Evolutionary conservation across 331 rosid genomes (phyloP).

Genomic region (Stylosanthes scabra): DNA sequence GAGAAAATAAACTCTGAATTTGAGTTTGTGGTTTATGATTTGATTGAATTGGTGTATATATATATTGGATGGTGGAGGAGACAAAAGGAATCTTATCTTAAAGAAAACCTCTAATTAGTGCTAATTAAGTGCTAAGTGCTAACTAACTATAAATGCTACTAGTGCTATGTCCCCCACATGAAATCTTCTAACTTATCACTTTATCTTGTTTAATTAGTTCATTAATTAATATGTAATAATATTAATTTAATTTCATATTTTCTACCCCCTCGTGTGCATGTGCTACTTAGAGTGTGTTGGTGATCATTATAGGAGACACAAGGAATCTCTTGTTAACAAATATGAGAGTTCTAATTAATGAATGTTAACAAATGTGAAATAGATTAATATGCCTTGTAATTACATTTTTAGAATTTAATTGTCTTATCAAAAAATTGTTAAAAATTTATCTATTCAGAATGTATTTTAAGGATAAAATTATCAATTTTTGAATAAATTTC

Average conservation of each 20-base stretch:
- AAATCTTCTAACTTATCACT: background rate
- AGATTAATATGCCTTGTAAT: too few species aligned
- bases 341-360: background rate
- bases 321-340: constrained; percentile 34
- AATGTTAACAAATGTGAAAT: too few species aligned
- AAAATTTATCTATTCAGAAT: too few species aligned
- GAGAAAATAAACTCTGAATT: background rate
- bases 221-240: background rate
- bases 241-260: background rate
- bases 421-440: too few species aligned
- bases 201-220: background rate
- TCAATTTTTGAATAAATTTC: too few species aligned
- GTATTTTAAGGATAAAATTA: too few species aligned
- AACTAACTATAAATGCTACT: constrained; percentile 39
- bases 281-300: background rate
- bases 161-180: constrained; percentile 49
- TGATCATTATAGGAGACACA: constrained; percentile 26
- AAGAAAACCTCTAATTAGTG: background rate
- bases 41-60: constrained; percentile 24
- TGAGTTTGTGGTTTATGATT: constrained; percentile 1
- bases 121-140: background rate
- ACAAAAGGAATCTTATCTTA: constrained; percentile 39
- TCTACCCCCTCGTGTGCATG: constrained; percentile 29
- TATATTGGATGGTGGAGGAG: constrained; percentile 19
- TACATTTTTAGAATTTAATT: too few species aligned